Evolutionary conservation across 1,284 basidiomycete genomes (phyloP).

Genomic region (Boletus sp.): DNA sequence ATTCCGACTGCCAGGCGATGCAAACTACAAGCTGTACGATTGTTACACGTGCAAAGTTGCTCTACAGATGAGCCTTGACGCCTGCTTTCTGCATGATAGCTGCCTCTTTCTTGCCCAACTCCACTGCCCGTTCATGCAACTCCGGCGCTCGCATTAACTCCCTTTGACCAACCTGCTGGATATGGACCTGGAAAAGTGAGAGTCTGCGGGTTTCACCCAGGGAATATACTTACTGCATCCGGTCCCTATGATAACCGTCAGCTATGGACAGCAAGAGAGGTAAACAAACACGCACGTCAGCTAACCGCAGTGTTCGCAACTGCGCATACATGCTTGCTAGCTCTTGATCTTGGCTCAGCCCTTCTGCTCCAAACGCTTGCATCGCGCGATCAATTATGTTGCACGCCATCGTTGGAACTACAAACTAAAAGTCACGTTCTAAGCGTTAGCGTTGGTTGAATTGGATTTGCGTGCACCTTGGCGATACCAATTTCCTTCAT

Average conservation of each 20-base stretch:
- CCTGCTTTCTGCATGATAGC: slow-evolving; percentile 55
- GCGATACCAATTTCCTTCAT: slow-evolving; percentile 96
- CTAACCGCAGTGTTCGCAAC: slow-evolving; percentile 83
- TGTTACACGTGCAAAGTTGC: too few species aligned
- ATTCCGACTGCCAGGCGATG: too few species aligned
- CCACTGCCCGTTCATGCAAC: slow-evolving; percentile 50
- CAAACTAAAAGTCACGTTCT: slow-evolving; percentile 54
- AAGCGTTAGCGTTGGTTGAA: not conserved
- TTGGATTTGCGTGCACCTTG: slow-evolving; percentile 56
- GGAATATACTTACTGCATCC: slow-evolving; percentile 54
- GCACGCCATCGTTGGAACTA: slow-evolving; percentile 87
- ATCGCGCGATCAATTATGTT: slow-evolving; percentile 90
- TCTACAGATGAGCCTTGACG: slow-evolving; percentile 54
- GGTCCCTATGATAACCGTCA: slow-evolving; percentile 57
- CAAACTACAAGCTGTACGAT: too few species aligned
- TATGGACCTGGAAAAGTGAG: slow-evolving; percentile 63
- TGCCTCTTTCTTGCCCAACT: slow-evolving; percentile 57
- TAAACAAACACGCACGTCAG: slow-evolving; percentile 62
- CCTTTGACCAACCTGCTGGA: slow-evolving; percentile 88
- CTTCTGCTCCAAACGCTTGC: slow-evolving; percentile 93
- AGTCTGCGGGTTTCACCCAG: slow-evolving; percentile 1
- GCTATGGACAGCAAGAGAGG: slow-evolving; percentile 6
- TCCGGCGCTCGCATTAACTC: slow-evolving; percentile 72
- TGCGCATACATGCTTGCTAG: slow-evolving; percentile 79
- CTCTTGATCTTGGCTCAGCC: slow-evolving; percentile 85